phyloP scores from a whole-genome alignment of 2,329 filamentous ascomycete genomes.

The Podosphaera xanthii region DNA sequence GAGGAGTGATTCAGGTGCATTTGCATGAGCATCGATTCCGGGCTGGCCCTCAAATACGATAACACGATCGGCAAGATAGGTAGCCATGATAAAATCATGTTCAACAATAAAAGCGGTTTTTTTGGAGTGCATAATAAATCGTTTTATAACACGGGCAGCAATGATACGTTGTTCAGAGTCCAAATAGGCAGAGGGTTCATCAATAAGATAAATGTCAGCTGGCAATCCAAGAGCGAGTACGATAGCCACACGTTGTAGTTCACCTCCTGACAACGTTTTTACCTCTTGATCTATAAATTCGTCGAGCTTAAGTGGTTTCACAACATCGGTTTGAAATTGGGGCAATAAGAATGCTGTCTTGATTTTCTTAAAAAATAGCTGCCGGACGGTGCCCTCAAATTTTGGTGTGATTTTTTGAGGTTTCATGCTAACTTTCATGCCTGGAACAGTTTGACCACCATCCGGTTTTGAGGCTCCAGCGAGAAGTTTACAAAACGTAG shows the following conservation, averaged over 20 bases:
- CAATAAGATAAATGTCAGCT: slow-evolving; percentile 94
- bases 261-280: slow-evolving; percentile 95
- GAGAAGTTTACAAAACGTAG: slow-evolving; percentile 91
- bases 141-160: slow-evolving; percentile 91
- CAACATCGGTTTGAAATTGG: slow-evolving; percentile 98
- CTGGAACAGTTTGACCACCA: slow-evolving; percentile 50
- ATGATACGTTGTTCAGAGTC: slow-evolving; percentile 99
- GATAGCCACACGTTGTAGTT: slow-evolving; percentile 96
- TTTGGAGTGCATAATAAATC: slow-evolving; percentile 99
- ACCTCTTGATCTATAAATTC: slow-evolving; percentile 99
- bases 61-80: slow-evolving; percentile 63
- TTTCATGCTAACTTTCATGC: slow-evolving; percentile 98
- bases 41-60: slow-evolving; percentile 96
- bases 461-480: slow-evolving; percentile 89
- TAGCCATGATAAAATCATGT: slow-evolving; percentile 98
- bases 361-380: slow-evolving; percentile 99
- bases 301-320: slow-evolving; percentile 96
- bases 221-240: slow-evolving; percentile 88
- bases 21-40: slow-evolving; percentile 69
- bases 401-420: slow-evolving; percentile 98
- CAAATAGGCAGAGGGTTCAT: slow-evolving; percentile 91
- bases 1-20: slow-evolving; percentile 72
- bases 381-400: slow-evolving; percentile 87
- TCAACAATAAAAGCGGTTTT: slow-evolving; percentile 98
- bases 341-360: slow-evolving; percentile 89